Evolutionary conservation across 2,329 filamentous ascomycete species (phyloP).

Genomic region (Mycosphaerella sp.): DNA sequence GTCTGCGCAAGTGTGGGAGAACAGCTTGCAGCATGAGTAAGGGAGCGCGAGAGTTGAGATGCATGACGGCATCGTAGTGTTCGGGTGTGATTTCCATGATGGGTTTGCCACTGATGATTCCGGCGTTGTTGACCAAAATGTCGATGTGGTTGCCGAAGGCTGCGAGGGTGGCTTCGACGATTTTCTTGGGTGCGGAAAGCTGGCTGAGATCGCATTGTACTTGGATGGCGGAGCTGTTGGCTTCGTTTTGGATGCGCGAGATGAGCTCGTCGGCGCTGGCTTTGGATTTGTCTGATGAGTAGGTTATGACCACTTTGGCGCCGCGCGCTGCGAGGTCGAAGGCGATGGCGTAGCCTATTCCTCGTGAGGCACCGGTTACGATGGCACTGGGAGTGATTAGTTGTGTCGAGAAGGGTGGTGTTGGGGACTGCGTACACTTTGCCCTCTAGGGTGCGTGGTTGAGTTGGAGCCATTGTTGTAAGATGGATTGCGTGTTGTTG

Average conservation of each 20-base stretch:
- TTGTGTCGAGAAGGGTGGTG: neutral
- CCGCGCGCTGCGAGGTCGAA: slow-evolving; percentile 45
- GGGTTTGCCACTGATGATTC: slow-evolving; percentile 4
- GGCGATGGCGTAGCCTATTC: slow-evolving; percentile 46
- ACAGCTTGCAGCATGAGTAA: slow-evolving; percentile 51
- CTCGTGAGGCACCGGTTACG: slow-evolving; percentile 47
- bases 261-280: slow-evolving; percentile 33
- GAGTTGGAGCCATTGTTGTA: slow-evolving; percentile 12
- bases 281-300: slow-evolving; percentile 38
- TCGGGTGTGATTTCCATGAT: slow-evolving; percentile 40
- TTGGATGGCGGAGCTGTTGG: slow-evolving; percentile 34
- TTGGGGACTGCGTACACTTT: slow-evolving; percentile 17
- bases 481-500: neutral
- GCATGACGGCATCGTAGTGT: slow-evolving; percentile 51
- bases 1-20: slow-evolving; percentile 45
- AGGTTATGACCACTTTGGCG: slow-evolving; percentile 43
- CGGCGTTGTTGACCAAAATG: slow-evolving; percentile 43
- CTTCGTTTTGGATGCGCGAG: slow-evolving; percentile 33
- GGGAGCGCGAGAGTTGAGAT: slow-evolving; percentile 52
- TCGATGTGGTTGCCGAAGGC: slow-evolving; percentile 40
- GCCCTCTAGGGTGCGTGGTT: slow-evolving; percentile 22
- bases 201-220: slow-evolving; percentile 40
- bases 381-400: slow-evolving; percentile 38
- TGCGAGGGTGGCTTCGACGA: slow-evolving; percentile 34
- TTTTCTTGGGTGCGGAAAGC: slow-evolving; percentile 33